These are phyloP conservation scores for Ustulina deusta DNA, from an alignment of 2,329 filamentous ascomycete genomes.

Conservation along the genomic window DNA sequence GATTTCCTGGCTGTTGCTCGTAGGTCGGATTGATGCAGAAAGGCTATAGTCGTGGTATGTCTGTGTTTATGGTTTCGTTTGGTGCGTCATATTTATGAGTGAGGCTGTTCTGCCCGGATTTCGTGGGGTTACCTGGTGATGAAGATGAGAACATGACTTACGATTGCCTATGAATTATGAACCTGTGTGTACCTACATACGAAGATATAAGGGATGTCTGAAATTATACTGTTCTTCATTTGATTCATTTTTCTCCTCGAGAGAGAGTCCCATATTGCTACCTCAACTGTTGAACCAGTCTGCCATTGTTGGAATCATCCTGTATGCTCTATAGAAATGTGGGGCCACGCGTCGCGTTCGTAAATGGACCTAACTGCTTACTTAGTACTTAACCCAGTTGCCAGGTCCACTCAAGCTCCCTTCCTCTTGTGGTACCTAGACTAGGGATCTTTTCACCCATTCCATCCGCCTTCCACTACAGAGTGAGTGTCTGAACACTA, in stretches of 20 bases:
- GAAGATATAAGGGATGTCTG: not conserved
- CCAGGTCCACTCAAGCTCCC: constrained; percentile 26
- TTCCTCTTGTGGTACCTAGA: not conserved
- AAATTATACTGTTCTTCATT: not conserved
- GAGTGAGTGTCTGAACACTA: constrained; percentile 6
- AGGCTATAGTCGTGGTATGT: not conserved
- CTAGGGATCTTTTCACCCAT: constrained; percentile 1
- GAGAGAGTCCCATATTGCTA: not conserved
- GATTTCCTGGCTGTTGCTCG: not conserved
- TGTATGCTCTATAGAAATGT: constrained; percentile 21
- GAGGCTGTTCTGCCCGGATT: not conserved
- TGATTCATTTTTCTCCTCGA: not conserved
- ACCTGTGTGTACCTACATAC: constrained; percentile 7
- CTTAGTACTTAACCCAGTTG: not conserved
- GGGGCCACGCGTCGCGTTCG: constrained; percentile 13
- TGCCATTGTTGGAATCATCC: not conserved
- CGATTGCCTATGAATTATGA: constrained; percentile 24
- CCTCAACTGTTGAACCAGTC: not conserved
- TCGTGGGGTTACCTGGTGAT: constrained; percentile 12
- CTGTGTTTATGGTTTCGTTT: constrained; percentile 5
- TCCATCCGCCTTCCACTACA: not conserved
- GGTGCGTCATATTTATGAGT: constrained; percentile 11
- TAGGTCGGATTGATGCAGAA: constrained; percentile 1
- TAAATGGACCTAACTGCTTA: not conserved
- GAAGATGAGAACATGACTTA: constrained; percentile 34